These are phyloP conservation scores for Boechera retrofracta DNA, from an alignment of 345 rosid genomes.

Conservation along the genomic window DNA sequence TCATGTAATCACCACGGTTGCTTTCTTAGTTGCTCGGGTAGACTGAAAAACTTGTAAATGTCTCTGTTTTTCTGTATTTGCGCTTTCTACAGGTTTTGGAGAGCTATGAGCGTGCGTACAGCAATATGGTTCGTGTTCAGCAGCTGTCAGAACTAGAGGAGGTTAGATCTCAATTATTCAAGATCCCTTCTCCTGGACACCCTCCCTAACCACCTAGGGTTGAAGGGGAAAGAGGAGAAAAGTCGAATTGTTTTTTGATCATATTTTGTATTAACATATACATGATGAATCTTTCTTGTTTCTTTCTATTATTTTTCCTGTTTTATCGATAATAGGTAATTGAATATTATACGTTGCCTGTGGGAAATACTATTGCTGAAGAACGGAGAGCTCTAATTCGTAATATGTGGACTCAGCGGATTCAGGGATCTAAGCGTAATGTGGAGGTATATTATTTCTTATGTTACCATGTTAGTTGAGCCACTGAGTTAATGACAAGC, in stretches of 20 bases:
- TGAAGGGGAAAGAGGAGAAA: slow-evolving; percentile 33
- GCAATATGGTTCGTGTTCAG: slow-evolving; percentile 98
- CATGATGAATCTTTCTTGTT: slow-evolving; percentile 35
- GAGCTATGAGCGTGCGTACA: slow-evolving; percentile 98
- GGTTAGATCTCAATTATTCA: slow-evolving; percentile 55
- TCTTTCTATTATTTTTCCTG: slow-evolving; percentile 19
- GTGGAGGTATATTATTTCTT: slow-evolving; percentile 75
- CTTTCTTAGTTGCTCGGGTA: slow-evolving; percentile 23
- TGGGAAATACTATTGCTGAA: slow-evolving; percentile 75
- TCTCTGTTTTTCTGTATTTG: slow-evolving; percentile 26
- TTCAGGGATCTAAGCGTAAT: slow-evolving; percentile 92
- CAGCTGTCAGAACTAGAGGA: slow-evolving; percentile 97
- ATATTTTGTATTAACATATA: slow-evolving; percentile 26
- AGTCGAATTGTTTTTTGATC: slow-evolving; percentile 27
- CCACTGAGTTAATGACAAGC: slow-evolving; percentile 24
- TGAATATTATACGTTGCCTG: slow-evolving; percentile 90
- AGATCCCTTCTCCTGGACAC: slow-evolving; percentile 28
- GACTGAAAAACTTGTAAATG: slow-evolving; percentile 22
- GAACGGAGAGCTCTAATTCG: slow-evolving; percentile 88
- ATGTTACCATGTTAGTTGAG: slow-evolving; percentile 17
- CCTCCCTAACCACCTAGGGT: slow-evolving; percentile 19
- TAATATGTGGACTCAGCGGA: slow-evolving; percentile 98
- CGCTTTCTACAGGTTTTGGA: slow-evolving; percentile 77
- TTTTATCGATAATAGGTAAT: slow-evolving; percentile 64
- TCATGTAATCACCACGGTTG: slow-evolving; percentile 26